Base-by-base conservation (phyloP, 805 yeast species). In the Teunomyces stri region DNA sequence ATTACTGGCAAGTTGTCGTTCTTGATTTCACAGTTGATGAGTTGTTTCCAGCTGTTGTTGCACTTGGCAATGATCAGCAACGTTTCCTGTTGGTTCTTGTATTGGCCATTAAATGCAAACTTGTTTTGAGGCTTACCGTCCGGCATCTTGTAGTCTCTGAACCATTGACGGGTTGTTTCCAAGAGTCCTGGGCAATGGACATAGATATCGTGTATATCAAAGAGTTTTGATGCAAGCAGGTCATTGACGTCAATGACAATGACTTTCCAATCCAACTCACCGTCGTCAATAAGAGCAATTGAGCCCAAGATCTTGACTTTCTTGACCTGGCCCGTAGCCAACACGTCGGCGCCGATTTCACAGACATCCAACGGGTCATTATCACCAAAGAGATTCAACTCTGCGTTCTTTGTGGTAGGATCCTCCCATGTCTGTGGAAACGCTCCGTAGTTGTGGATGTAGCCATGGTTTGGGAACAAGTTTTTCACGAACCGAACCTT, bases 401-500 rank as follows among this genome's bases (percentile, higher is more conserved):
- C 67, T 70, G 59, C 66, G 46, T 65, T 58, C 40, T 60, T 82
- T 60, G 71, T 72, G 49, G 84, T 80, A n/a, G 96, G 95, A 62
- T 94, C 96, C 69, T 92, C 99, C 98, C 98, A 92, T 3, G 98
- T 92, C 72, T 88, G 96, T 13, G 96, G 91, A 57, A 88, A 74
- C 3, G 95, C 92, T 39, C 96, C 95, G 62, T 89, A 89, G 68
- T 89, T 89, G 66, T 85, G 91, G 47, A 89, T 84, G 65, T 87
- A 88, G 1, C 96, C 96, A 56, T 85, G 85, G 64, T 78, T 83
- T 6, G 96, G 96, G 71, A 84, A 89, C 18, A 87, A 70, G 68
- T 89, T 89, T 58, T 84, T 78, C 28, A 89, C 86, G 57, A 83
- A 89, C 58, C 96, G 72, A 31, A 85, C 78, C 54, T 84, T 74